Evolutionary conservation across 1,284 basidiomycete species (phyloP), one percentile per base, ranked within the genome.

Genomic region (Papiliotrema laurentii): DNA sequence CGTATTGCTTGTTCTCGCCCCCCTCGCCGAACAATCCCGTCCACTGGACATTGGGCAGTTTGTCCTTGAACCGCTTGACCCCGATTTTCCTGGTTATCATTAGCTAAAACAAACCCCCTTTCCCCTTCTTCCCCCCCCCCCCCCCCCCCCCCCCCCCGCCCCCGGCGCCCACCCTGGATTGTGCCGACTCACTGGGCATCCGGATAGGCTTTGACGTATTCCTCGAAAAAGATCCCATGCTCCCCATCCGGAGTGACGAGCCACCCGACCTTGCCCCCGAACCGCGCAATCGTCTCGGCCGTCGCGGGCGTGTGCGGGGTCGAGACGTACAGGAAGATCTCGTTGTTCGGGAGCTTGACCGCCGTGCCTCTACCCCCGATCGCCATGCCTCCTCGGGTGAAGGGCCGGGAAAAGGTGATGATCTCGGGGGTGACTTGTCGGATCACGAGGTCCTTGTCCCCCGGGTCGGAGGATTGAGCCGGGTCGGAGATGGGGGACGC

Each of bases 311-410:
- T 82, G 46, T 90, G 74, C 0, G 88, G 86, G 3, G 89, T 89
- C 2, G 88, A 92, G 1, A 89, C 90, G 27, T 94, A 78, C 1
- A 96, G 77, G 83, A 89, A 93, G 22, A 96, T 82, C 4, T 81
- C 83, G 14, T 50, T 35, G 47, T 80, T 78, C 41, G 74, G 74
- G 49, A 96, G 75, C 71, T 80, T 83, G 65, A 96, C 78, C 1
- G 90, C 91, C 0, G 88, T 94, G 1, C 86, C 86, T 38, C 89
- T 77, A 21, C 88, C 87, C 1, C 89, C 89, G 24, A 90, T 74
- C 3, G 85, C 58, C 10, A 86, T 30, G 10, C 83, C 81, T 51
- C 79, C 81, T n/a, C 86, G 80, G 14, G 68, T 64, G 46, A 75
- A 75, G 2, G 74, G 74, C 18, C 64, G 51, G n/a, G 66, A 69